phyloP scores from a whole-genome alignment of 2,329 filamentous ascomycete genomes.

The Fusarium marasasianum region DNA sequence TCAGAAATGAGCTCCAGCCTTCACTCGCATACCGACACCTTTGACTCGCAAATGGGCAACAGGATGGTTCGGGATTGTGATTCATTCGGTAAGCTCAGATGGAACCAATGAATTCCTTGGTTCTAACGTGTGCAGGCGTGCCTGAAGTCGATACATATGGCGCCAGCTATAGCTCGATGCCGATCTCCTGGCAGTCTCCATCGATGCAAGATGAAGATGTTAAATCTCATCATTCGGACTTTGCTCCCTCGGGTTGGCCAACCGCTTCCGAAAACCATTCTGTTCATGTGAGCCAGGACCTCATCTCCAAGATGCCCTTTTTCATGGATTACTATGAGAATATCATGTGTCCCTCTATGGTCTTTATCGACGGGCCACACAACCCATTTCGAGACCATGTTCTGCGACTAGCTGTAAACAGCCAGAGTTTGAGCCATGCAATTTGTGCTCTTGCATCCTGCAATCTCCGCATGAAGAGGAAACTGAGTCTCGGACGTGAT shows the following conservation, averaged over 20 bases:
- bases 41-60: constrained; percentile 64
- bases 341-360: constrained; percentile 90
- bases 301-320: constrained; percentile 83
- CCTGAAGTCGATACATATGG: constrained; percentile 63
- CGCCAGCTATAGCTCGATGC: constrained; percentile 59
- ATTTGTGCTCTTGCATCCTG: constrained; percentile 90
- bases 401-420: constrained; percentile 78
- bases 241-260: constrained; percentile 60
- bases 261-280: constrained; percentile 56
- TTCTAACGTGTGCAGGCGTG: constrained; percentile 57
- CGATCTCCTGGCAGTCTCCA: constrained; percentile 57
- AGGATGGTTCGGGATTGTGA: constrained; percentile 66
- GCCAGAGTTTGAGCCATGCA: constrained; percentile 87
- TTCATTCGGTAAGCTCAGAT: constrained; percentile 60
- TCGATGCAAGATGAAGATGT: constrained; percentile 57
- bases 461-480: constrained; percentile 86
- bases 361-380: constrained; percentile 84
- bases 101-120: constrained; percentile 48
- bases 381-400: constrained; percentile 91
- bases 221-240: constrained; percentile 54
- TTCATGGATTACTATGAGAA: constrained; percentile 95
- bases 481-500: constrained; percentile 69
- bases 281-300: constrained; percentile 65
- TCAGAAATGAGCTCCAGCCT: constrained; percentile 70
- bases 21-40: constrained; percentile 66